phyloP scores from a whole-genome alignment of 108 stramenopile species.

The Cyclotella kingstonii region DNA sequence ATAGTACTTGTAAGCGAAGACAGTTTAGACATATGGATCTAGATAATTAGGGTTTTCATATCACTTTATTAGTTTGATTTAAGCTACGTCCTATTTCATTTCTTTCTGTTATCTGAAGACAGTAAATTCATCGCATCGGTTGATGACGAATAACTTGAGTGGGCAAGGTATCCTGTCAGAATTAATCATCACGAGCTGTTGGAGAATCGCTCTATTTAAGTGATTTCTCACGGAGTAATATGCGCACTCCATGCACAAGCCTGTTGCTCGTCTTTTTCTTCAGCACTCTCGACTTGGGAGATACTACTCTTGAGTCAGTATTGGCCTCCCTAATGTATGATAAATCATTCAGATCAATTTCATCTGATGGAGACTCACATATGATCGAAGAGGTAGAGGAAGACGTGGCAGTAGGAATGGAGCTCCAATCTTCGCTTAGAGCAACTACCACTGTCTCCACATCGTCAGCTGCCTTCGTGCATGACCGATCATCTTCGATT shows the following conservation, averaged over 20 bases:
- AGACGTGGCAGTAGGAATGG: neutral
- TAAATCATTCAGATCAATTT: neutral
- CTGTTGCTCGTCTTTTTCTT: neutral
- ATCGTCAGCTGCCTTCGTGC: slow-evolving; percentile 67
- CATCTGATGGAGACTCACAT: slow-evolving; percentile 12
- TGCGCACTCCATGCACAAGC: slow-evolving; percentile 36
- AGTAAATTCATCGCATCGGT: no score
- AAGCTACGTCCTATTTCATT: no score
- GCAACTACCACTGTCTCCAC: slow-evolving; percentile 75
- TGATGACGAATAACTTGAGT: no score
- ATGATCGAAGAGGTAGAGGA: slow-evolving; percentile 5
- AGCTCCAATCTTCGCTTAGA: slow-evolving; percentile 5
- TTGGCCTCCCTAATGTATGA: neutral
- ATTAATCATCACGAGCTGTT: neutral
- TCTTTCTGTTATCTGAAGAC: no score
- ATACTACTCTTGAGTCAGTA: neutral
- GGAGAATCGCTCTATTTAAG: neutral
- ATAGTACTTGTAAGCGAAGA: no score
- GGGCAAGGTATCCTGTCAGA: no score
- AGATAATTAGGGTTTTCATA: no score
- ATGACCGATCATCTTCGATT: slow-evolving; percentile 75
- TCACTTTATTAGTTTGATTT: no score
- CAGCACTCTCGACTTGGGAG: neutral
- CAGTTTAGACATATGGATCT: no score
- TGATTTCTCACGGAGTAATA: slow-evolving; percentile 38